Conservation (phyloP, 108 stramenopile species). For the Epipyxis sp. region DNA sequence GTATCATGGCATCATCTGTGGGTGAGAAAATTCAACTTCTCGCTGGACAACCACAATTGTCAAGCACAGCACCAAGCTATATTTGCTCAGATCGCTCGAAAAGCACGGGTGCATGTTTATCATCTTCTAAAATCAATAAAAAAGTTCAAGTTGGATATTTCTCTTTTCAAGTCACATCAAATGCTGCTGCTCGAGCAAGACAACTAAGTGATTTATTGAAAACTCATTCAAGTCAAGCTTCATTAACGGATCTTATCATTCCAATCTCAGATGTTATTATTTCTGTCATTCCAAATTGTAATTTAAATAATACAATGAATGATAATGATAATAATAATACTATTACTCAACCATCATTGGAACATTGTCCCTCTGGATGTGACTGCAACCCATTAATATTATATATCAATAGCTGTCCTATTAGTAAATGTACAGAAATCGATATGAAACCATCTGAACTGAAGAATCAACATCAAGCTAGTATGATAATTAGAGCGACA, state of each 20-base stretch:
- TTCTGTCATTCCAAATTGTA: slow-evolving; percentile 5
- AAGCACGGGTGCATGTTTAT: background rate
- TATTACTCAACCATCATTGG: background rate
- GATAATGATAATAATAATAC: background rate
- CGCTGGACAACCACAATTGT: slow-evolving; percentile 17
- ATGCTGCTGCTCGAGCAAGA: background rate
- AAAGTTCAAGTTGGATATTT: slow-evolving; percentile 13
- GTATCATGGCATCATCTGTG: background rate
- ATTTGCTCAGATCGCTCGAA: slow-evolving; percentile 14
- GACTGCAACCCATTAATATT: background rate
- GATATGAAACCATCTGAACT: slow-evolving; percentile 2
- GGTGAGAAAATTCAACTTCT: background rate
- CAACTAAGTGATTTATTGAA: too few relatives aligned
- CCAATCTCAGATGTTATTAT: slow-evolving; percentile 12
- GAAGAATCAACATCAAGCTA: background rate
- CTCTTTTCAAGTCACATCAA: slow-evolving; percentile 4
- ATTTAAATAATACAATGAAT: background rate
- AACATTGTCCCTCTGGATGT: slow-evolving; percentile 21
- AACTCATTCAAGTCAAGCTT: too few relatives aligned
- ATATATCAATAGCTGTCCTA: slow-evolving; percentile 2
- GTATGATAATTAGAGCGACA: background rate
- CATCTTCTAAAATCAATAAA: background rate
- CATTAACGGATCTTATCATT: background rate
- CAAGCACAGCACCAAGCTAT: background rate
- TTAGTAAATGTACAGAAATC: background rate